Evolutionary conservation across 2,329 filamentous ascomycete species (phyloP).

Genomic region (Fusarium sp.): DNA sequence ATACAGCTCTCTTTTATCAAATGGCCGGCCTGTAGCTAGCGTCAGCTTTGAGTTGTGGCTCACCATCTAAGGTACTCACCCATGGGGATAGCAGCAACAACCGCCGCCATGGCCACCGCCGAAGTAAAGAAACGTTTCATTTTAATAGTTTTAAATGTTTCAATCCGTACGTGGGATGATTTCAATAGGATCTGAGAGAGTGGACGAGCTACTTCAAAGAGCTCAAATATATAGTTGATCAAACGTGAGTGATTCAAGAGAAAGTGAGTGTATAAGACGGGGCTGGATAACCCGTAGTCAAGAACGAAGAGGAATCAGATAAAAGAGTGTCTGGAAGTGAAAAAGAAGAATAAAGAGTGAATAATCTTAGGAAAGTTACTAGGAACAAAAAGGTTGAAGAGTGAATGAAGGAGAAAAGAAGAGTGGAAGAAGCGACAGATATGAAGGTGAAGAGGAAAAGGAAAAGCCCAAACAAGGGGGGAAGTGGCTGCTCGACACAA

Average conservation of each 20-base stretch:
- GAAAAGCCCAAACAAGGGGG: background rate
- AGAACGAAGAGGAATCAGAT: constrained; percentile 21
- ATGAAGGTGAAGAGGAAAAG: background rate
- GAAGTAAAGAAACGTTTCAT: constrained; percentile 40
- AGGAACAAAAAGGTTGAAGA: constrained; percentile 10
- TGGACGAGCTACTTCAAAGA: constrained; percentile 21
- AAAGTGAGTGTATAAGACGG: constrained; percentile 15
- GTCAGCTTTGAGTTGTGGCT: constrained; percentile 2
- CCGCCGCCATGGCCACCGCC: constrained; percentile 38
- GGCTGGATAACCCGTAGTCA: constrained; percentile 21
- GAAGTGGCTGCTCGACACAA: background rate
- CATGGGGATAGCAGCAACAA: constrained; percentile 39
- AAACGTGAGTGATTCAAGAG: constrained; percentile 17
- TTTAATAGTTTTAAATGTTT: constrained; percentile 29
- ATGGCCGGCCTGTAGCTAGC: constrained; percentile 1
- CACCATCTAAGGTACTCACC: constrained; percentile 30
- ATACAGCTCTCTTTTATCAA: constrained; percentile 35
- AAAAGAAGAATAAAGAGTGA: constrained; percentile 21
- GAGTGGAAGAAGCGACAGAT: constrained; percentile 2
- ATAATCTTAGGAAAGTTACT: constrained; percentile 25
- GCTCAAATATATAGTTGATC: constrained; percentile 23
- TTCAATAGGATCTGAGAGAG: constrained; percentile 11
- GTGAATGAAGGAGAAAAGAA: constrained; percentile 11
- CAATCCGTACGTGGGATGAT: background rate
- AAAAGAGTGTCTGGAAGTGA: constrained; percentile 31